These are phyloP conservation scores for Euphorbia pulcherrima DNA, from an alignment of 345 rosid genomes.

Conservation along the genomic window DNA sequence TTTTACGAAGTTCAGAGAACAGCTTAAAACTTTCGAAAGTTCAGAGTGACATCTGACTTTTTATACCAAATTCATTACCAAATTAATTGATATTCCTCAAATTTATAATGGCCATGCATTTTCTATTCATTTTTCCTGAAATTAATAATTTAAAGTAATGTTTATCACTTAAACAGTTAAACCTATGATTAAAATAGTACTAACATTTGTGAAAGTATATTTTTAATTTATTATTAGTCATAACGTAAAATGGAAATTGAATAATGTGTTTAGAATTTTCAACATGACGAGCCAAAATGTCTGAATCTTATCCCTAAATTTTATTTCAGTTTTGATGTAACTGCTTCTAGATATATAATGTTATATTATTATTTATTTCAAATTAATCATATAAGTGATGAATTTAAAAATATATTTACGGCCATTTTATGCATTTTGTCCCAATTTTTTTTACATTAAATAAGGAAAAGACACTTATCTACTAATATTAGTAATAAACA, in stretches of 20 bases:
- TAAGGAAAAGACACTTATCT: constrained; percentile 4
- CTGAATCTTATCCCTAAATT: constrained; percentile 3
- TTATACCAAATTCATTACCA: too few relatives aligned
- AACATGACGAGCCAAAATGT: not conserved
- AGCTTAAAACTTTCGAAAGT: too few relatives aligned
- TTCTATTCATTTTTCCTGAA: too few relatives aligned
- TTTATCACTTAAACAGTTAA: too few relatives aligned
- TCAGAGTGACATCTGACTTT: too few relatives aligned
- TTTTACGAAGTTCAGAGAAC: too few relatives aligned
- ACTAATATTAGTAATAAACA: not conserved
- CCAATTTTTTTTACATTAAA: not conserved
- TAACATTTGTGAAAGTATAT: too few relatives aligned
- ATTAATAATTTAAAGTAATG: too few relatives aligned
- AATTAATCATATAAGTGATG: not conserved
- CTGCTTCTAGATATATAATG: constrained; percentile 18
- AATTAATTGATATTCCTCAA: too few relatives aligned
- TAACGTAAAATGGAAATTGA: constrained; percentile 8
- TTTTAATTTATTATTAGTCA: not conserved
- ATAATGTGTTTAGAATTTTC: not conserved
- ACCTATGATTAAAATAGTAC: too few relatives aligned
- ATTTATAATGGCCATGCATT: too few relatives aligned
- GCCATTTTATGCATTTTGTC: not conserved
- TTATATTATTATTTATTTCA: not conserved
- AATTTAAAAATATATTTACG: not conserved
- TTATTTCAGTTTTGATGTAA: constrained; percentile 11